Percentiles rank a stretch among this genome's conserved stretches.
Evolutionary conservation across 2,329 filamentous ascomycete genomes (phyloP).

Genomic region (Davidsoniella virescens): DNA sequence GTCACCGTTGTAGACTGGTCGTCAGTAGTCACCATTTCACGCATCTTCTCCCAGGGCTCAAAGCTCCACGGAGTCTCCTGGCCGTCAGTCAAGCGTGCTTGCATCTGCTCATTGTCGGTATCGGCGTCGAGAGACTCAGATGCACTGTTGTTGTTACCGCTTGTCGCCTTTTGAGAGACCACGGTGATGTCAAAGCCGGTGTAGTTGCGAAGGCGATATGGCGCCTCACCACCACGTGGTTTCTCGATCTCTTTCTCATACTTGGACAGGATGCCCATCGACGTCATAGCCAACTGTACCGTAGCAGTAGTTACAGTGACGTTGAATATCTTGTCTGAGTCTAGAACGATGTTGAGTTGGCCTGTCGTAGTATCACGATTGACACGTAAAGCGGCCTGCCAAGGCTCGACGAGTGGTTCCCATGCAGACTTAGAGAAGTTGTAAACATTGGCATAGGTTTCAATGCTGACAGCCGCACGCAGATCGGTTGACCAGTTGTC

Average conservation of each 20-base stretch:
- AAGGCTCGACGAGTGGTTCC: slow-evolving; percentile 92
- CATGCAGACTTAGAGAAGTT: slow-evolving; percentile 98
- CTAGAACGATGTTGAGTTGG: slow-evolving; percentile 65
- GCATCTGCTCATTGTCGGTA: slow-evolving; percentile 29
- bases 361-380: slow-evolving; percentile 62
- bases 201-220: slow-evolving; percentile 87
- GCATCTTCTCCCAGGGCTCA: slow-evolving; percentile 90
- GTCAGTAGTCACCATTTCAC: slow-evolving; percentile 79
- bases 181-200: slow-evolving; percentile 83
- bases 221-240: slow-evolving; percentile 76
- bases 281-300: slow-evolving; percentile 85
- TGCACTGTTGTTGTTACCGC: neutral
- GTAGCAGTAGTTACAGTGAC: slow-evolving; percentile 84
- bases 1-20: slow-evolving; percentile 64
- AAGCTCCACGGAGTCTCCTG: slow-evolving; percentile 92
- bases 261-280: slow-evolving; percentile 72
- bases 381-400: slow-evolving; percentile 85
- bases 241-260: slow-evolving; percentile 82
- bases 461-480: slow-evolving; percentile 75
- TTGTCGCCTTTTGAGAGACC: slow-evolving; percentile 42
- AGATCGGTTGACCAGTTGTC: slow-evolving; percentile 83
- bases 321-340: slow-evolving; percentile 81
- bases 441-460: slow-evolving; percentile 91
- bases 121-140: neutral
- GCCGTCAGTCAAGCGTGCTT: slow-evolving; percentile 68